Base-by-base conservation (phyloP, 2,329 filamentous ascomycete genomes). In the Trichophyton mentagrophytes region DNA sequence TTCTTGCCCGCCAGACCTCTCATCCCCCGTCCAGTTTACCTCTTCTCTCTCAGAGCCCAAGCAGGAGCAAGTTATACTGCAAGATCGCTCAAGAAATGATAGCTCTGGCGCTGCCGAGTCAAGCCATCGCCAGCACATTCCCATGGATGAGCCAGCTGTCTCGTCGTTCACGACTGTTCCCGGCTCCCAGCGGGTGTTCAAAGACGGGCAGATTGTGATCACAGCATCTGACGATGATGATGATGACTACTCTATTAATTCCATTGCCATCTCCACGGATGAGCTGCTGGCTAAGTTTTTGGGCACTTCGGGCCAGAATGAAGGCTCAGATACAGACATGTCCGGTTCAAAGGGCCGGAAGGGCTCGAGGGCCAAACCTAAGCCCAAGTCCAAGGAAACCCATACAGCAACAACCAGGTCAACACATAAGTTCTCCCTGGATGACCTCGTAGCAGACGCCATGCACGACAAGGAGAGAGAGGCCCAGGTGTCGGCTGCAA, bases 141-240 rank as follows among this genome's bases (percentile, higher is more conserved):
- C n/a, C 15, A 44, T 47, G 15, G 42, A 49, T 15, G 25, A 46
- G 20, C 57, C 33, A 42, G 44, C 33, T 30, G 58, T 33, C 20
- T 61, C 42, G 11, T 61, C 64, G 3, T 64, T 62, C 27, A 42
- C 17, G 15, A 63, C 60, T 53, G 42, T 57, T 36, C 30, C 40
- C 30, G 56, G 38, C 22, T 65, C 64, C 11, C 64, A 65, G 58
- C 58, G 64, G 17, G 59, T 65, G 9, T 33, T 86, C 60, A 87
- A 76, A 61, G 75, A 80, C 66, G 82, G 82, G 2, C 70, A 78
- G 59, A 72, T 78, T 60, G 70, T 79, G 2, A 76, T 91, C 46
- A 79, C 79, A 53, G 85, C 82, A 60, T 90, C 88, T 0, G 88
- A 91, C 67, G 86, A 88, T n/a, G 81, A 81, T 17, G 80, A 79